Conservation (phyloP, 2,329 filamentous ascomycete species). For the Eurotiales sp. region DNA sequence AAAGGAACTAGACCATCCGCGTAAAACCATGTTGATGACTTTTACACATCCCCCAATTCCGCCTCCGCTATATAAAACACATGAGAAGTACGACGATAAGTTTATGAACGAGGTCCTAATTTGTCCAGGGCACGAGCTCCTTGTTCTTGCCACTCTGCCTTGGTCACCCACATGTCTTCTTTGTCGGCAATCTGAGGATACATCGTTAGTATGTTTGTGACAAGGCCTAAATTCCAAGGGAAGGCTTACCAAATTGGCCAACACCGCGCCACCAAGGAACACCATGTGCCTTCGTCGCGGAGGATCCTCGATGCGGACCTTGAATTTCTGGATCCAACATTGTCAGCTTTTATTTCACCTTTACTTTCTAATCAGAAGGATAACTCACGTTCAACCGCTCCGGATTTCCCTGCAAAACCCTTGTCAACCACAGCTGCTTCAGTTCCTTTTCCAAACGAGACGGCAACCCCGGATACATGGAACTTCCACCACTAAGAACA, state of each 20-base stretch:
- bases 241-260: conserved; percentile 79
- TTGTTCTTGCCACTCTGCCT: conserved; percentile 95
- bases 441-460: conserved; percentile 96
- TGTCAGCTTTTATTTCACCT: conserved; percentile 16
- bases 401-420: conserved; percentile 83
- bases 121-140: conserved; percentile 82
- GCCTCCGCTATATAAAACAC: conserved; percentile 13
- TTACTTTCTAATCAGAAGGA: not conserved
- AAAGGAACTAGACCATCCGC: not conserved
- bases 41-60: not conserved
- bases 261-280: conserved; percentile 92
- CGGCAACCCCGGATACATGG: conserved; percentile 97
- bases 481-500: conserved; percentile 91
- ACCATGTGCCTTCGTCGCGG: conserved; percentile 97
- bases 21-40: not conserved
- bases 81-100: not conserved
- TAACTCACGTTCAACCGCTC: conserved; percentile 70
- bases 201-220: not conserved
- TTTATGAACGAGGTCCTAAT: conserved; percentile 73
- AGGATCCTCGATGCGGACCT: conserved; percentile 97
- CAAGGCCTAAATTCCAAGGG: not conserved
- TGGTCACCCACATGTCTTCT: conserved; percentile 98
- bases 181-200: conserved; percentile 85
- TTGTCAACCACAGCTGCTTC: conserved; percentile 96
- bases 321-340: conserved; percentile 70